Evolutionary conservation across 1,284 basidiomycete species (phyloP).

Genomic region (Calocybe gambosa): DNA sequence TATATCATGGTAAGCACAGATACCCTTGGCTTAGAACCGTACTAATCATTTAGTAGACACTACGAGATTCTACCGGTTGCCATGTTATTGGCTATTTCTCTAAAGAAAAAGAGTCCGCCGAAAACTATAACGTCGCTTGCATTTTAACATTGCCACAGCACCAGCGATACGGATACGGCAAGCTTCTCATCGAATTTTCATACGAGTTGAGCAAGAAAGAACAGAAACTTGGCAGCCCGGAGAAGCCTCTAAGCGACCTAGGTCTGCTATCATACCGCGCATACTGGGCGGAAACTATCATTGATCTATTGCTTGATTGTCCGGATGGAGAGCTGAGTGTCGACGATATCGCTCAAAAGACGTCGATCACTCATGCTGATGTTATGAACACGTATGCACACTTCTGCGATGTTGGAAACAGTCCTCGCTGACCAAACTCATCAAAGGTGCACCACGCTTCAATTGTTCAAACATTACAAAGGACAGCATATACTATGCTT

Average conservation of each 20-base stretch:
- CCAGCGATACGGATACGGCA: slow-evolving; percentile 94
- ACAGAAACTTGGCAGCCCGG: slow-evolving; percentile 91
- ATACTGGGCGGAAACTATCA: slow-evolving; percentile 97
- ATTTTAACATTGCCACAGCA: slow-evolving; percentile 97
- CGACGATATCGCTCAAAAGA: slow-evolving; percentile 96
- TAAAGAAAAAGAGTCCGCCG: slow-evolving; percentile 98
- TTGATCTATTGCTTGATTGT: slow-evolving; percentile 79
- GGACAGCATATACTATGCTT: slow-evolving; percentile 93
- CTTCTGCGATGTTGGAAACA: slow-evolving; percentile 11
- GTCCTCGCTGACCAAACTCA: background rate
- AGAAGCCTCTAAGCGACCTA: slow-evolving; percentile 95
- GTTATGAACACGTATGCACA: slow-evolving; percentile 92
- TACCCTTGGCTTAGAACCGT: slow-evolving; percentile 6
- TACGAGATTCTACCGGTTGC: slow-evolving; percentile 86
- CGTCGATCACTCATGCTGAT: slow-evolving; percentile 94
- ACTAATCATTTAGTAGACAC: slow-evolving; percentile 42
- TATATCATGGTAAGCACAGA: slow-evolving; percentile 82
- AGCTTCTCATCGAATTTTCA: slow-evolving; percentile 95
- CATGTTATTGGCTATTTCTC: slow-evolving; percentile 99
- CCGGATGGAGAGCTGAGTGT: slow-evolving; percentile 78
- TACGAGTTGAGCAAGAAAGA: slow-evolving; percentile 98
- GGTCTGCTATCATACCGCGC: slow-evolving; percentile 92
- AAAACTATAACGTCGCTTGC: slow-evolving; percentile 98
- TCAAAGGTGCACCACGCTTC: slow-evolving; percentile 84
- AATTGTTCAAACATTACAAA: slow-evolving; percentile 96